These are phyloP conservation scores for Diaporthe destruens DNA, from an alignment of 2,329 filamentous ascomycete species.

Conservation along the genomic window DNA sequence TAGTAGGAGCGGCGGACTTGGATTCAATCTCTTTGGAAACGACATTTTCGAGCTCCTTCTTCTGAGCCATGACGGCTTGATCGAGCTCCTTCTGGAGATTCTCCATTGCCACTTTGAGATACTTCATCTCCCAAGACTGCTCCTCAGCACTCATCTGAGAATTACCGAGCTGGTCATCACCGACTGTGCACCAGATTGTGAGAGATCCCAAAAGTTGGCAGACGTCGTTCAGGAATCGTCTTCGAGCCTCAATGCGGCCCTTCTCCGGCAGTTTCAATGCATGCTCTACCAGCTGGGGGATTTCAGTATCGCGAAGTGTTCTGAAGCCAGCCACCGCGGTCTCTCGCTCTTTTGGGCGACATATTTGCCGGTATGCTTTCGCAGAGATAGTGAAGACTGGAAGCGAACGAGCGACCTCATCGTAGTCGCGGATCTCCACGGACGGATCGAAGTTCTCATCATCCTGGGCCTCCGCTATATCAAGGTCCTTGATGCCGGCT, in stretches of 20 bases:
- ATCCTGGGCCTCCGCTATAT: conserved; percentile 66
- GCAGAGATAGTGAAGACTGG: conserved; percentile 56
- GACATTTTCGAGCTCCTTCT: not conserved
- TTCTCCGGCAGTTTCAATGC: conserved; percentile 65
- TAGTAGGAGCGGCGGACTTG: not conserved
- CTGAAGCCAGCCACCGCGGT: conserved; percentile 63
- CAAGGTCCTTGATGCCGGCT: conserved; percentile 52
- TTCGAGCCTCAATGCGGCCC: conserved; percentile 54
- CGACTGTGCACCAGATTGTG: conserved; percentile 48
- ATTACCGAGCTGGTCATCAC: not conserved
- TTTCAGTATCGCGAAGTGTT: conserved; percentile 66
- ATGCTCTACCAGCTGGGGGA: conserved; percentile 69
- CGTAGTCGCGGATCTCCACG: conserved; percentile 67
- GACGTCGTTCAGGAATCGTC: conserved; percentile 64
- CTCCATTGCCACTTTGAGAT: not conserved
- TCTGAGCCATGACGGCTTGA: not conserved
- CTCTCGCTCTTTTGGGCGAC: conserved; percentile 3
- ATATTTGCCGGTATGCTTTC: conserved; percentile 53
- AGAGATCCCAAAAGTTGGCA: conserved; percentile 65
- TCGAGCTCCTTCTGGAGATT: not conserved
- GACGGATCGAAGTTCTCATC: conserved; percentile 68
- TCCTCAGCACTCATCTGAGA: not conserved
- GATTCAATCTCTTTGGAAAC: not conserved
- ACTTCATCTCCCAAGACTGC: conserved; percentile 15
- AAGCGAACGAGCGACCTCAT: conserved; percentile 65